Evolutionary conservation across 2,329 filamentous ascomycete species (phyloP).

Genomic region (Nothophoma quercina): DNA sequence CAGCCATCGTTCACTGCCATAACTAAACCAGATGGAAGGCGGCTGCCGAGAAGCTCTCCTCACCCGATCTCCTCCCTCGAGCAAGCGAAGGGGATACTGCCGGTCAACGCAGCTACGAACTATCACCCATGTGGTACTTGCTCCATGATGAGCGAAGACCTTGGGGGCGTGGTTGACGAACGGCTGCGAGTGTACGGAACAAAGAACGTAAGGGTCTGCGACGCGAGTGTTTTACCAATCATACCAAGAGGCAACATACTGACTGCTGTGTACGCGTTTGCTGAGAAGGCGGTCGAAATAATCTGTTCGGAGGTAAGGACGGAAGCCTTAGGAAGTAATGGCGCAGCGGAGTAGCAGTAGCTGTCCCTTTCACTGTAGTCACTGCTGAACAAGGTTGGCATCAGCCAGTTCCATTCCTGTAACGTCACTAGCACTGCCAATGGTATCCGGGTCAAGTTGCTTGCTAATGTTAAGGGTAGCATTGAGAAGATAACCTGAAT

Average conservation of each 20-base stretch:
- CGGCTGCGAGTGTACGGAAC: constrained; percentile 40
- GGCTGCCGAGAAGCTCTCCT: constrained; percentile 25
- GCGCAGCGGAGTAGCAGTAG: too few species aligned
- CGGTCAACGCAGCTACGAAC: constrained; percentile 24
- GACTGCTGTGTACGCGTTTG: constrained; percentile 35
- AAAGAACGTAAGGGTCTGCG: constrained; percentile 35
- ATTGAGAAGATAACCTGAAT: too few species aligned
- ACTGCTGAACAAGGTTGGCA: too few species aligned
- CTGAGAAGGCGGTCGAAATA: constrained; percentile 36
- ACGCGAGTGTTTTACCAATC: constrained; percentile 39
- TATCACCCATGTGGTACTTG: constrained; percentile 46
- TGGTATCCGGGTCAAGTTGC: too few species aligned
- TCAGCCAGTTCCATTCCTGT: too few species aligned
- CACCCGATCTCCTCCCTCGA: constrained; percentile 18
- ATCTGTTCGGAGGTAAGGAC: constrained; percentile 19
- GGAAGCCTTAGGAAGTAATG: too few species aligned
- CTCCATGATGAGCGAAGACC: constrained; percentile 39
- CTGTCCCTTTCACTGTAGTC: too few species aligned
- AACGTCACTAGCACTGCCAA: too few species aligned
- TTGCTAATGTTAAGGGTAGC: too few species aligned
- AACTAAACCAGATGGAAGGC: constrained; percentile 15
- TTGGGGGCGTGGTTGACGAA: constrained; percentile 43
- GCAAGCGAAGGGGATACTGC: constrained; percentile 24
- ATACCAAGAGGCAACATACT: constrained; percentile 31
- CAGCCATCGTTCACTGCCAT: constrained; percentile 15